Evolutionary conservation across 1,284 basidiomycete genomes (phyloP).

Genomic region (Boletus smithii): DNA sequence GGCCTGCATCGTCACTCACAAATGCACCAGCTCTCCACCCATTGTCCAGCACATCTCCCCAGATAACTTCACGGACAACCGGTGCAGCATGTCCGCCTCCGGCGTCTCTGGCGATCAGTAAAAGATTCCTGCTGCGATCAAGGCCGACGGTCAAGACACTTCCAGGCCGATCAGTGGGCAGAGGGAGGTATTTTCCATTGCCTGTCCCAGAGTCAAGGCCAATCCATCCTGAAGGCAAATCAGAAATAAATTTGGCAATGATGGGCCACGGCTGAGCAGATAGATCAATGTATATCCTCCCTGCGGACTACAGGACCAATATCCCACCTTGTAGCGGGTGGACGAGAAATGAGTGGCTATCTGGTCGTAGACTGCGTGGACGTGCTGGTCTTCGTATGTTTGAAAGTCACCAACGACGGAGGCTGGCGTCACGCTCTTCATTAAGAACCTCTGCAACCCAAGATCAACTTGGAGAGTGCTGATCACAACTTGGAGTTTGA

Average conservation of each 20-base stretch:
- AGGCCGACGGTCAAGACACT: conserved; percentile 75
- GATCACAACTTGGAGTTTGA: background rate
- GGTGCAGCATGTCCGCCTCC: conserved; percentile 35
- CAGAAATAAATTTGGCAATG: conserved; percentile 76
- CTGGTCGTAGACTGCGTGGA: conserved; percentile 85
- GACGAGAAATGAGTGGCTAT: conserved; percentile 92
- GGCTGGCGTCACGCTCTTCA: conserved; percentile 36
- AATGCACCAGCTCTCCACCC: conserved; percentile 76
- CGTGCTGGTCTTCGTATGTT: conserved; percentile 69
- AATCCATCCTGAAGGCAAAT: conserved; percentile 72
- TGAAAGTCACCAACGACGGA: conserved; percentile 45
- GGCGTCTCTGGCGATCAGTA: conserved; percentile 69
- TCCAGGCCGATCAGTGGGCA: conserved; percentile 56
- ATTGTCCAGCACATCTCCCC: conserved; percentile 66
- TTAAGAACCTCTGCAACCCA: conserved; percentile 3
- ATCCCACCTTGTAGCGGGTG: conserved; percentile 85
- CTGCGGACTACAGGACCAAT: background rate
- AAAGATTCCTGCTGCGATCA: conserved; percentile 75
- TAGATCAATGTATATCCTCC: conserved; percentile 2
- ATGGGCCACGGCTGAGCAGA: conserved; percentile 86
- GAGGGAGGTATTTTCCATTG: conserved; percentile 93
- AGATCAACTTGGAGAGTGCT: too few relatives aligned
- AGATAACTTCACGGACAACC: conserved; percentile 65
- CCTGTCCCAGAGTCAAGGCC: conserved; percentile 96
- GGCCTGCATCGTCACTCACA: conserved; percentile 47